Evolutionary conservation across 805 yeast species (phyloP).

Genomic region (Candida jianshihensis): DNA sequence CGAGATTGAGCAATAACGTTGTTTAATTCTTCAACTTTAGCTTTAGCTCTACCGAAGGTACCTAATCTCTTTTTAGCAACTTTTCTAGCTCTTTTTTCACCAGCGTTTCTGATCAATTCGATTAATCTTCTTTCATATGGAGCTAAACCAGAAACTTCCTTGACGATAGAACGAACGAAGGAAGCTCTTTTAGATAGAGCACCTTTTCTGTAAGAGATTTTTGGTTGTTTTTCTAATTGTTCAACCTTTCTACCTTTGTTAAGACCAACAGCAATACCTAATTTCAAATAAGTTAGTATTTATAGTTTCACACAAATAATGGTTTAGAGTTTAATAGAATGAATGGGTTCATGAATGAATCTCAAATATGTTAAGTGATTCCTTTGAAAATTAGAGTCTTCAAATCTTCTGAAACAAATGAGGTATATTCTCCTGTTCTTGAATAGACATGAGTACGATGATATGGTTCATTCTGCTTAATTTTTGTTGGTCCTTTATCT

Average conservation of each 20-base stretch:
- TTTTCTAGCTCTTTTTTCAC: constrained; percentile 99
- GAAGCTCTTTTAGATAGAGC: constrained; percentile 90
- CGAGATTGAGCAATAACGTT: constrained; percentile 93
- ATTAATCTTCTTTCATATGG: constrained; percentile 99
- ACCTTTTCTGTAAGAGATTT: constrained; percentile 95
- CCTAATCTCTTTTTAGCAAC: constrained; percentile 99
- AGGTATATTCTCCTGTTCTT: too few relatives aligned
- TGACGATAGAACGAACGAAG: constrained; percentile 91
- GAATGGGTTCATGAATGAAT: too few relatives aligned
- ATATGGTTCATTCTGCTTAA: too few relatives aligned
- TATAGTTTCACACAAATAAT: too few relatives aligned
- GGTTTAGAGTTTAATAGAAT: too few relatives aligned
- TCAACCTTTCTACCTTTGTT: constrained; percentile 99
- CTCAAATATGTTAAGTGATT: too few relatives aligned
- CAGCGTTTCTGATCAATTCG: constrained; percentile 99
- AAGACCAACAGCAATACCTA: constrained; percentile 94
- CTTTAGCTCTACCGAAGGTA: constrained; percentile 99
- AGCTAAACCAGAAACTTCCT: constrained; percentile 97
- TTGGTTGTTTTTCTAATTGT: constrained; percentile 76
- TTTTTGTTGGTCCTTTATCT: too few relatives aligned
- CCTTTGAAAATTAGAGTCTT: too few relatives aligned
- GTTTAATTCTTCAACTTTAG: constrained; percentile 98
- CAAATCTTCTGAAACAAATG: too few relatives aligned
- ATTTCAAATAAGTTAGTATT: constrained; percentile 27
- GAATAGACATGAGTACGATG: too few relatives aligned